Conservation (phyloP, 768 basidiomycete genomes). For the Macrolepiota fuliginosa region DNA sequence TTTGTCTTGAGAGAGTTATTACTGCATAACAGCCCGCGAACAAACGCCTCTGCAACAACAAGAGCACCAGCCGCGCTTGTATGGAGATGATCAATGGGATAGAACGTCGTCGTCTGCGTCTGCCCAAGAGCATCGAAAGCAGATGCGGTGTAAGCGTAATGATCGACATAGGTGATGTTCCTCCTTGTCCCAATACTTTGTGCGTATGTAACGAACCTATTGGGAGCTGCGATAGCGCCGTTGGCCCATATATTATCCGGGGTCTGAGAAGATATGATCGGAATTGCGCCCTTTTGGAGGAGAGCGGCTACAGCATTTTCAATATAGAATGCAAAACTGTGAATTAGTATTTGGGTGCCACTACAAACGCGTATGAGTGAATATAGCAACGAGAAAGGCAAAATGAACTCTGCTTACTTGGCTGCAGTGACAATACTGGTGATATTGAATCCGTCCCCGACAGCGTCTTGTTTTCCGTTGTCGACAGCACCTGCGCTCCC, state of each 20-base stretch:
- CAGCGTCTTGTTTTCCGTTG: slow-evolving; percentile 41
- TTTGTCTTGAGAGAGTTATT: slow-evolving; percentile 29
- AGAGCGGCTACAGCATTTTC: slow-evolving; percentile 39
- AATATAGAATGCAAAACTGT: slow-evolving; percentile 45
- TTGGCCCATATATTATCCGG: slow-evolving; percentile 44
- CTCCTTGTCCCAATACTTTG: slow-evolving; percentile 34
- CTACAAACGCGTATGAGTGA: slow-evolving; percentile 19
- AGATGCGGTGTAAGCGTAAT: slow-evolving; percentile 43
- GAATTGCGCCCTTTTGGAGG: slow-evolving; percentile 43
- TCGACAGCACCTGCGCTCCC: slow-evolving; percentile 33
- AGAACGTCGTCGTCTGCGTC: slow-evolving; percentile 34
- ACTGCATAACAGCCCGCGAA: slow-evolving; percentile 41
- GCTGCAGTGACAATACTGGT: slow-evolving; percentile 33
- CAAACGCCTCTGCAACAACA: slow-evolving; percentile 46
- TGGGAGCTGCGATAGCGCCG: slow-evolving; percentile 27
- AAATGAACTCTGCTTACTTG: slow-evolving; percentile 22
- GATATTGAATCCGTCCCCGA: slow-evolving; percentile 35
- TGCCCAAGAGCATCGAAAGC: slow-evolving; percentile 40
- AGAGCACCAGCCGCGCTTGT: slow-evolving; percentile 42
- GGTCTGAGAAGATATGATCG: slow-evolving; percentile 47
- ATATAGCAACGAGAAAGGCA: background rate
- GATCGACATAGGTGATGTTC: slow-evolving; percentile 40
- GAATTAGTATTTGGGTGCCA: slow-evolving; percentile 36
- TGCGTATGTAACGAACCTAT: slow-evolving; percentile 46
- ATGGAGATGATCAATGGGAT: slow-evolving; percentile 46